Conservation (phyloP, 1,284 basidiomycete species). For the Pisolithus thermaeus region DNA sequence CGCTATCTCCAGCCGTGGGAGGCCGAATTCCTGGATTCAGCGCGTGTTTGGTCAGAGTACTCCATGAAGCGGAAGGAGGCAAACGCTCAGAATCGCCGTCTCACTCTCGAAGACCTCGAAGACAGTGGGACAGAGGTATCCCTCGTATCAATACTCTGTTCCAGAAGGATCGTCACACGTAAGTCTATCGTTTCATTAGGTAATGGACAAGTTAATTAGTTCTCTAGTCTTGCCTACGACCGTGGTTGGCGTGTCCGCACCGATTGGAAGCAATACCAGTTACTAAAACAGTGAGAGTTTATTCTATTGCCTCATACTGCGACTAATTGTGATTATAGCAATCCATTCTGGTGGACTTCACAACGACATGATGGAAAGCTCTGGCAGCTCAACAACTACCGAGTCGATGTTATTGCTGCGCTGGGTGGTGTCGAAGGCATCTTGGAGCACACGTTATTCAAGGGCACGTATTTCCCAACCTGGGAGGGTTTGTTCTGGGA, state of each 20-base stretch:
- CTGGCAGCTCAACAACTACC: slow-evolving; percentile 98
- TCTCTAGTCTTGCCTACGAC: slow-evolving; percentile 86
- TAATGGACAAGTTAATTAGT: slow-evolving; percentile 36
- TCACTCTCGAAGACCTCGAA: slow-evolving; percentile 96
- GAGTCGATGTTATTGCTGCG: slow-evolving; percentile 98
- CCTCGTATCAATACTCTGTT: slow-evolving; percentile 96
- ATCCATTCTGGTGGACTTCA: slow-evolving; percentile 98
- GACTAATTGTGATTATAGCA: slow-evolving; percentile 39
- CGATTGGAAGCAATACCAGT: slow-evolving; percentile 97
- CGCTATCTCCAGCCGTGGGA: slow-evolving; percentile 99
- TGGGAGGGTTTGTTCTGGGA: slow-evolving; percentile 96
- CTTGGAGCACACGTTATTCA: slow-evolving; percentile 96
- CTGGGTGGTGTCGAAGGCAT: slow-evolving; percentile 97
- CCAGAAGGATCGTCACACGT: slow-evolving; percentile 97
- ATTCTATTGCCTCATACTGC: neutral
- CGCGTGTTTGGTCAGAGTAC: slow-evolving; percentile 99
- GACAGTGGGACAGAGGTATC: slow-evolving; percentile 99
- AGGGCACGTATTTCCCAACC: slow-evolving; percentile 92
- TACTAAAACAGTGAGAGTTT: slow-evolving; percentile 73
- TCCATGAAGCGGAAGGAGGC: slow-evolving; percentile 99
- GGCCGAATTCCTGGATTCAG: slow-evolving; percentile 96
- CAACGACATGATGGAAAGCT: slow-evolving; percentile 97
- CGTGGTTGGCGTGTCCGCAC: slow-evolving; percentile 96
- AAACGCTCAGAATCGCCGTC: slow-evolving; percentile 92
- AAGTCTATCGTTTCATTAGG: slow-evolving; percentile 27